Evolutionary conservation across 495 filamentous ascomycete genomes (phyloP).

Genomic region (Tuber borchii): DNA sequence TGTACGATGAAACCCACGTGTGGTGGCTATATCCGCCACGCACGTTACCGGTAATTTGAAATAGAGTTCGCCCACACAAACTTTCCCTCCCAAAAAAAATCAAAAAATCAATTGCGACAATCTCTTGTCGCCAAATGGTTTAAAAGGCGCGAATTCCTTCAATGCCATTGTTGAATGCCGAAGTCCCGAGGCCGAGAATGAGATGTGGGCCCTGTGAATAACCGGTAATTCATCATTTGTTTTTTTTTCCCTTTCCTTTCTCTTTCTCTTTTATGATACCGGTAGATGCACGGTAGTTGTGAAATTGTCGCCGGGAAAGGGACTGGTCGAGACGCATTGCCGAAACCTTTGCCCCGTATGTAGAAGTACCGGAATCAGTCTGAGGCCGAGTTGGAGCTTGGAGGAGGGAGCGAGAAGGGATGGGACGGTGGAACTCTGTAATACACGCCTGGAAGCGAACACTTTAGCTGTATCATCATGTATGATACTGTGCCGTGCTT

Average conservation of each 20-base stretch:
- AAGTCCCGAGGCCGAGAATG: background rate
- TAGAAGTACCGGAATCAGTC: background rate
- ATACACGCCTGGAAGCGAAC: background rate
- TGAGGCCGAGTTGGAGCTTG: background rate
- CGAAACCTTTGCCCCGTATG: background rate
- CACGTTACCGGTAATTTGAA: background rate
- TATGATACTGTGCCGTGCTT: background rate
- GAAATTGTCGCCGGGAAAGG: background rate
- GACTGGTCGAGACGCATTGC: background rate
- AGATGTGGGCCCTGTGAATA: background rate
- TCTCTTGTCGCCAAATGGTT: background rate
- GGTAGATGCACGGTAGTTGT: background rate
- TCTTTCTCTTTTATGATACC: background rate
- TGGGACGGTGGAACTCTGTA: background rate
- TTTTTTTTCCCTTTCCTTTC: too few species aligned
- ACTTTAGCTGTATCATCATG: background rate
- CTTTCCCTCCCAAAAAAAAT: too few species aligned
- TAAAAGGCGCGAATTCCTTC: background rate
- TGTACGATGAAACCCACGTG: slow-evolving; percentile 2
- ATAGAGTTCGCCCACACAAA: background rate
- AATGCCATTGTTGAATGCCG: background rate
- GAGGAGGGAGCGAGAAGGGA: background rate
- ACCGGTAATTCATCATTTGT: background rate
- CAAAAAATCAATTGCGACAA: background rate
- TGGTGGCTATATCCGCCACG: background rate